These are phyloP conservation scores for Eragrostis curvula DNA, from an alignment of 176 grass and related monocot genomes.

Conservation along the genomic window DNA sequence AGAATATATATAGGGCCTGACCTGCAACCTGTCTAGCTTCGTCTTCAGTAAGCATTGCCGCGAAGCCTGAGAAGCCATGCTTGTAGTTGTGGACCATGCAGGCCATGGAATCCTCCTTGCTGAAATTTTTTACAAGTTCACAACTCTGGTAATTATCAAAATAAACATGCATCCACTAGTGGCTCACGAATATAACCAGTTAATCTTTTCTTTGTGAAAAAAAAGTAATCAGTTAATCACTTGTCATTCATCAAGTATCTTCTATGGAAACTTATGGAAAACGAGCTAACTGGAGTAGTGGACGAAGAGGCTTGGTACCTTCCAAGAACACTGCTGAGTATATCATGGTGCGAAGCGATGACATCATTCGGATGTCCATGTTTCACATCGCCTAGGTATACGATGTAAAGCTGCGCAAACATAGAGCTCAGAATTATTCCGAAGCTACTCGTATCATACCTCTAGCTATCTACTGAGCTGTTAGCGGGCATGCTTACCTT, in stretches of 20 bases:
- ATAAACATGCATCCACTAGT: too few relatives aligned
- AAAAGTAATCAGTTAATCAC: too few relatives aligned
- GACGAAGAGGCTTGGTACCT: conserved; percentile 3
- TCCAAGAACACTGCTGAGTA: conserved; percentile 40
- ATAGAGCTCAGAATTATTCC: neutral
- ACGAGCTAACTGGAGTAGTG: neutral
- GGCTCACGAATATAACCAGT: too few relatives aligned
- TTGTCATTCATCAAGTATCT: too few relatives aligned
- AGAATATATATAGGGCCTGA: neutral
- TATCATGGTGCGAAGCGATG: conserved; percentile 44
- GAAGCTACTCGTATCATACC: neutral
- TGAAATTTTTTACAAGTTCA: conserved; percentile 25
- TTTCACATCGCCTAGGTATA: conserved; percentile 37
- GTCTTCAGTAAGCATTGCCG: conserved; percentile 54
- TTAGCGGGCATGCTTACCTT: neutral
- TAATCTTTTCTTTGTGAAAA: too few relatives aligned
- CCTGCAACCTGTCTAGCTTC: conserved; percentile 59
- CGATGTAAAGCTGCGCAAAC: conserved; percentile 34
- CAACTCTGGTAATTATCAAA: too few relatives aligned
- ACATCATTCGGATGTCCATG: conserved; percentile 19
- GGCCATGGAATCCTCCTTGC: conserved; percentile 53
- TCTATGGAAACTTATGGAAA: neutral
- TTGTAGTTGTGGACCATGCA: conserved; percentile 70
- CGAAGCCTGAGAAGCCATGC: conserved; percentile 76
- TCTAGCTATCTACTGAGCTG: neutral